A percentile compares a stretch with the other conserved stretches of the same genome.
These are phyloP conservation scores for Primulina tabacum DNA, from an alignment of 257 asterid genomes.

Conservation along the genomic window DNA sequence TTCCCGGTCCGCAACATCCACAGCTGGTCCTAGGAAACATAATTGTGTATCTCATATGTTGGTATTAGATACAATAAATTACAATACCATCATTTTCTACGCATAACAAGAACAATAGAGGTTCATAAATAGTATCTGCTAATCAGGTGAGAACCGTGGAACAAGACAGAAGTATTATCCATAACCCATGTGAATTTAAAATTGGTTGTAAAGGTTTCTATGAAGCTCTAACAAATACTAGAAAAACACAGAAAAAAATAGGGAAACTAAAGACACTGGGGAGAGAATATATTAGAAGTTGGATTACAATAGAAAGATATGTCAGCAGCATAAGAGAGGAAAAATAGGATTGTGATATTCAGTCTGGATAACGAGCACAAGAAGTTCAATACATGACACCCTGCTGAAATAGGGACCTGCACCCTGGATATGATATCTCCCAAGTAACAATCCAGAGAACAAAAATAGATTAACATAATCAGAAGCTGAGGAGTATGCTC, in stretches of 20 bases:
- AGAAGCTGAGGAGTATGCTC: neutral
- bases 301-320: too few relatives aligned
- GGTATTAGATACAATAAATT: constrained; percentile 3
- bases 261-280: neutral
- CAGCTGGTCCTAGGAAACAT: constrained; percentile 43
- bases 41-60: constrained; percentile 10
- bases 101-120: neutral
- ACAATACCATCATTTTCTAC: neutral
- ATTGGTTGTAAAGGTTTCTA: neutral
- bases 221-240: neutral
- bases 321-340: neutral
- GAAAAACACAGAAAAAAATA: neutral
- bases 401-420: neutral
- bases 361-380: neutral
- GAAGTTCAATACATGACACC: neutral
- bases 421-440: neutral
- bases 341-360: neutral
- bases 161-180: neutral
- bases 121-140: neutral
- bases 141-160: neutral
- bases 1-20: constrained; percentile 38
- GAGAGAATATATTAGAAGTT: neutral
- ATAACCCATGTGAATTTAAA: neutral
- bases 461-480: neutral
- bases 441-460: constrained; percentile 6